Base-by-base conservation (phyloP, 306 rosid species). In the Glycine latifolia region DNA sequence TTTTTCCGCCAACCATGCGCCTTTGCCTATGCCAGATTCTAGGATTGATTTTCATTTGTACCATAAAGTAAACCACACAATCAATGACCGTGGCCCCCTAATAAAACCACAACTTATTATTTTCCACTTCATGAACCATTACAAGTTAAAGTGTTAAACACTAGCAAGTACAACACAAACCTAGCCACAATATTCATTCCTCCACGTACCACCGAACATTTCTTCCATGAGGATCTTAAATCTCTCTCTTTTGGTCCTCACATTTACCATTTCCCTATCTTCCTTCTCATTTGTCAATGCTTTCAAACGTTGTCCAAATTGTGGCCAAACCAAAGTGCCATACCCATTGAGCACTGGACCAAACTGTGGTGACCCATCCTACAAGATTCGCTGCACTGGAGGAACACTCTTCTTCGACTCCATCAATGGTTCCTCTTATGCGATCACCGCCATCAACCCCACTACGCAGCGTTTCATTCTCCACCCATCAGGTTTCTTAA, bases 301-400 rank as follows among this genome's bases (percentile, higher is more conserved):
- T 7, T 37, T 73, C 12, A 73, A 71, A 37, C 77, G 9, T 7
- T 87, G 90, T 53, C 80, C 76, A 6, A n/a, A 74, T 14, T 84
- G 90, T 11, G 85, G 90, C 3, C 54, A 7, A 12, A 73, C 59
- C 53, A 68, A 35, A 8, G 84, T 88, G 6, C 89, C 89, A 5
- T 85, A 77, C 39, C 89, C 91, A 14, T 75, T 88, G 2, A 88
- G 91, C 79, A 80, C 84, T 0, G 53, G 78, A 10, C 82, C 86
- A n/a, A 60, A 62, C 20, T 88, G 91, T 10, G 87, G 91, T 0
- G 66, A 85, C 71, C 84, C 67, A 17, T 78, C 80, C 43, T 88
- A 85, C 84, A 83, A 75, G 56, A 15, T 80, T 7, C 70, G 82
- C 7, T 41, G 44, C 44, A 41, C 44, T 5, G 6, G 44, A 41